Base-by-base conservation (phyloP, 345 rosid species). In the Citrus reticulata region DNA sequence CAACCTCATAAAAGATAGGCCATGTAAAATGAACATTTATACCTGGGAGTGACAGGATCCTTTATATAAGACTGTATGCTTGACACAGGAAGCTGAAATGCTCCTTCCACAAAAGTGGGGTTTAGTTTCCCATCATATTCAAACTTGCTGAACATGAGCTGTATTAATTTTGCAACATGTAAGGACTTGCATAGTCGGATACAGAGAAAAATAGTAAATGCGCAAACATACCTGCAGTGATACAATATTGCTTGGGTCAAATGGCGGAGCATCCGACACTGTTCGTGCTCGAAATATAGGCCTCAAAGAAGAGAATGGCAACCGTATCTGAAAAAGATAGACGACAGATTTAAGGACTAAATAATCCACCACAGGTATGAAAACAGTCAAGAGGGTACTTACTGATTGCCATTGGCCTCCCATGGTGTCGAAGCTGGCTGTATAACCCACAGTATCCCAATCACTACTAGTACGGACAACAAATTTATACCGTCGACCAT, bases 111-210 rank as follows among this genome's bases (percentile, higher is more conserved):
- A 78, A 95, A 95, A 72, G 92, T 87, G 54, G 97, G 98, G 82
- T 95, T 95, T 83, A 93, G 85, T 86, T 89, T 90, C 74, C 98
- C 99, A 39, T 95, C 99, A 77, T 89, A 95, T 87, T 95, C 98
- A 63, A 95, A 95, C 84, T 93, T 95, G 90, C 99, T 93, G 90
- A 92, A 90, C 98, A 93, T 92, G 68, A 95, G 94, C 99, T 95
- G 97, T 58, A 88, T 80, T 1, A 29, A 46, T 49, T 20, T 68
- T 54, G 32, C 29, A 67, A 29, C 59, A 35, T 37, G 40, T 6
- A 55, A 81, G 73, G 68, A 14, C 24, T 63, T 14, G 14, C 39
- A 60, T 39, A 72, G 16, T 54, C 55, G 46, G 76, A 64, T 19
- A 10, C 11, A 65, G 22, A 3, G 29, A 74, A 77, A 46, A 59